A percentile compares a stretch with the other conserved stretches of the same genome.
Conservation (phyloP, 2,329 filamentous ascomycete genomes). For the Xylariaceae sp. region DNA sequence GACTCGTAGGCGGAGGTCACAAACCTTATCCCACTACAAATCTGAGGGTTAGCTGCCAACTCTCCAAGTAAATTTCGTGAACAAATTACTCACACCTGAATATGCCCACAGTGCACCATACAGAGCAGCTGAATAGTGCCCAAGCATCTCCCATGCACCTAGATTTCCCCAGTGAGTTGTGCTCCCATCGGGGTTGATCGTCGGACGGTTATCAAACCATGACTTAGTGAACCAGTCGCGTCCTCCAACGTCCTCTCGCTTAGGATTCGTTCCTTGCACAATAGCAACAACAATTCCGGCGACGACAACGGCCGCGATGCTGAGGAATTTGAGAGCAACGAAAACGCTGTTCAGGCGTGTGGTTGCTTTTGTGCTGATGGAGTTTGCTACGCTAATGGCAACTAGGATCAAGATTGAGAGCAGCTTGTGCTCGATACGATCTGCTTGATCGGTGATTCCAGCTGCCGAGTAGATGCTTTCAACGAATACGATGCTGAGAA, state of each 20-base stretch:
- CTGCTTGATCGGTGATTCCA: conserved; percentile 42
- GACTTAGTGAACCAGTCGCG: conserved; percentile 48
- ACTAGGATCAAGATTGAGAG: conserved; percentile 46
- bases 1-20: too few relatives aligned
- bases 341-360: conserved; percentile 55
- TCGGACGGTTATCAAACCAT: conserved; percentile 54
- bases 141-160: conserved; percentile 54
- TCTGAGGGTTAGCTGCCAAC: not conserved
- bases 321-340: conserved; percentile 50
- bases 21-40: too few relatives aligned
- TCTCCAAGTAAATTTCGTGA: not conserved
- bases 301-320: conserved; percentile 44
- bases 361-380: conserved; percentile 52
- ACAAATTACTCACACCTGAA: conserved; percentile 37
- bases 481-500: conserved; percentile 61
- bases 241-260: conserved; percentile 39
- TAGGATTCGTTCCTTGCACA: conserved; percentile 35
- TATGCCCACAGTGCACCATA: conserved; percentile 63
- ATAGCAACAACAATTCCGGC: conserved; percentile 46
- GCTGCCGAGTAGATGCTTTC: conserved; percentile 54
- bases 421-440: conserved; percentile 44
- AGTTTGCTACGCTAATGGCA: conserved; percentile 48
- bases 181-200: conserved; percentile 45
- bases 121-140: conserved; percentile 56
- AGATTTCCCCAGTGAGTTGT: conserved; percentile 46